Evolutionary conservation across 2,329 filamentous ascomycete species (phyloP), one percentile per base, ranked within the genome.

Genomic region (Colletotrichum somersetense): DNA sequence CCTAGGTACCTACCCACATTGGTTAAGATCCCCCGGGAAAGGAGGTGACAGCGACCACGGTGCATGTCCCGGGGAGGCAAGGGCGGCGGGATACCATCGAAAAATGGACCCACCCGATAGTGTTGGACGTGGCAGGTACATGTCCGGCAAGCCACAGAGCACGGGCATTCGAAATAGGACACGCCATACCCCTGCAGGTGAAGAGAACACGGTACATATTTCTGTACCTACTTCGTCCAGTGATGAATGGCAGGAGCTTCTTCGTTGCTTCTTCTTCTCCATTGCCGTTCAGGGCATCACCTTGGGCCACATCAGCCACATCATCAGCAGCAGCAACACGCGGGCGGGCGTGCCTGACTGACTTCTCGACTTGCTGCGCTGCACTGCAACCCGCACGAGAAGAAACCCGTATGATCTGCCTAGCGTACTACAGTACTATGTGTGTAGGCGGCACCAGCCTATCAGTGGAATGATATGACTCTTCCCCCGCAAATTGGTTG

Each of bases 91-190:
- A 61, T 63, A 65, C 50, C 64, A 59, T 57, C 35, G 12, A 53
- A 44, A 50, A 50, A 56, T 23, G 61, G 66, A 72, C 20, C 69
- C 59, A 64, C 33, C 55, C 66, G 69, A 64, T 72, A 72, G 69
- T 69, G 69, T 68, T 65, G n/a, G 40, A 72, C 69, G 64, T 69
- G 69, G 66, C 66, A 72, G 53, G 69, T 72, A 72, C 69, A 46
- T 64, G 16, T 18, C 53, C 26, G 30, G 38, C 55, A 72, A 64
- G 70, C 70, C 70, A 72, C 70, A 72, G 66, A 48, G 70, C 70
- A 72, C 55, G 46, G 70, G 53, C 53, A 26, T 44, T 40, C 6
- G 44, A 38, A 52, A 46, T 42, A 55, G 44, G 66, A 58, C 59
- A 55, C 46, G 58, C 52, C 52, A 23, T 46, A 63, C 65, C 68